Conservation (phyloP, 495 filamentous ascomycete genomes). For the Extremus antarcticus region DNA sequence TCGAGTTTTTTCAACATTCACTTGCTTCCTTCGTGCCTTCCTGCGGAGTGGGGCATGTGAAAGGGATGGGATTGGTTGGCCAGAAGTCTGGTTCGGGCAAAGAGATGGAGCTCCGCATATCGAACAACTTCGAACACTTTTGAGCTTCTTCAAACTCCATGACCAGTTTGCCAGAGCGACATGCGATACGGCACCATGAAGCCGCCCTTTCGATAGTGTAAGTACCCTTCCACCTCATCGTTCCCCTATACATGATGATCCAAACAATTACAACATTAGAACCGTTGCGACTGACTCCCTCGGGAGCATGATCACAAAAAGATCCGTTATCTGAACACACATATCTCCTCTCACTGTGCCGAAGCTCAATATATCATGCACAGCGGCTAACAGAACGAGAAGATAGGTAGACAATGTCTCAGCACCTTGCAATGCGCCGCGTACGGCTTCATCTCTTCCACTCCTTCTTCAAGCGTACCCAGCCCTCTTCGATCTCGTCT, state of each 20-base stretch:
- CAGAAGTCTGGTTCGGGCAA: not conserved
- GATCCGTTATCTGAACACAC: conserved; percentile 22
- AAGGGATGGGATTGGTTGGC: not conserved
- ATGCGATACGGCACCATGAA: too few species aligned
- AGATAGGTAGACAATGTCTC: conserved; percentile 4
- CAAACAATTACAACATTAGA: conserved; percentile 36
- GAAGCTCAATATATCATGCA: not conserved
- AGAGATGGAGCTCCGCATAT: not conserved
- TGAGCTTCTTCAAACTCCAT: too few species aligned
- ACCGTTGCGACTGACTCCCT: conserved; percentile 89
- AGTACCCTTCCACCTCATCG: not conserved
- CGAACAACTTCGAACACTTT: too few species aligned
- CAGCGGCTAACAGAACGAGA: not conserved
- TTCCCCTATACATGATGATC: conserved; percentile 5
- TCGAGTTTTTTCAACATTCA: not conserved
- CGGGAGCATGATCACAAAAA: conserved; percentile 50
- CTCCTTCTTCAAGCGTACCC: not conserved
- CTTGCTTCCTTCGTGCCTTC: not conserved
- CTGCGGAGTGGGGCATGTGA: not conserved
- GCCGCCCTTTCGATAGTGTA: too few species aligned
- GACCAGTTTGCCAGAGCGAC: too few species aligned
- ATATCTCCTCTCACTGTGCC: not conserved
- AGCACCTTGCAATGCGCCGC: not conserved
- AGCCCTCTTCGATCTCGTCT: not conserved
- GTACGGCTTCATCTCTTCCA: conserved; percentile 12